Evolutionary conservation across 495 filamentous ascomycete genomes (phyloP), one percentile per base, ranked within the genome.

Genomic region (Podospora pseudocomata): DNA sequence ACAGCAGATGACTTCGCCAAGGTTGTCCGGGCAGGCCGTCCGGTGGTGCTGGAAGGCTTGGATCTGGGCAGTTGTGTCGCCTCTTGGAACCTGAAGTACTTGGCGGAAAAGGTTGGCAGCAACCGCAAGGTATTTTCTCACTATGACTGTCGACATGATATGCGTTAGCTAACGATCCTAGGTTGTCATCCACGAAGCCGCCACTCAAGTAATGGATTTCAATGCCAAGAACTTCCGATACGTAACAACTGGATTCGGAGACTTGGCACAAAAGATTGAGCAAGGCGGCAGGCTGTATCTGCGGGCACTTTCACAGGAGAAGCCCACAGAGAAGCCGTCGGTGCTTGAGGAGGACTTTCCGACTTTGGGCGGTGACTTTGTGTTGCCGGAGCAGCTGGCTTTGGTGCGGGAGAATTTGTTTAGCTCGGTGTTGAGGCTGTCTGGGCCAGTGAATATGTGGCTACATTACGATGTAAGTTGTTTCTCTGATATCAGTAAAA

Each of bases 401-500:
- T 77, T 84, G n/a, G 86, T 89, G 2, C 74, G 74, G 1, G 79
- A 86, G 26, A 87, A 88, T 69, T 80, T 84, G n/a, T 92, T 96
- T 73, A 95, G 90, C 74, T 92, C 91, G 0, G 89, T 92, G 0
- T 77, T 96, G 27, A 83, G 93, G 28, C 88, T 97, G 56, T 94
- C 91, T 16, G 91, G 92, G 1, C 88, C 86, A 0, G 92, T 96
- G 3, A 89, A 86, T 28, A 92, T 98, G 87, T 97, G 93, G 94
- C 82, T 96, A 28, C 92, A 97, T 76, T 97, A 94, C 80, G 92
- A 97, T 77, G 90, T 91, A 78, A 81, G 85, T 78, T 39, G 3
- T 28, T 54, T 69, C 44, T 30, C 5, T 3, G 39, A 49, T 49
- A 49, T 49, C 2, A 49, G 9, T 49, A 49, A 49, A 11, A 49